Percentiles rank a stretch among this genome's conserved stretches.
Conservation (phyloP, 2,329 filamentous ascomycete species). For the Macrophomina tecta region DNA sequence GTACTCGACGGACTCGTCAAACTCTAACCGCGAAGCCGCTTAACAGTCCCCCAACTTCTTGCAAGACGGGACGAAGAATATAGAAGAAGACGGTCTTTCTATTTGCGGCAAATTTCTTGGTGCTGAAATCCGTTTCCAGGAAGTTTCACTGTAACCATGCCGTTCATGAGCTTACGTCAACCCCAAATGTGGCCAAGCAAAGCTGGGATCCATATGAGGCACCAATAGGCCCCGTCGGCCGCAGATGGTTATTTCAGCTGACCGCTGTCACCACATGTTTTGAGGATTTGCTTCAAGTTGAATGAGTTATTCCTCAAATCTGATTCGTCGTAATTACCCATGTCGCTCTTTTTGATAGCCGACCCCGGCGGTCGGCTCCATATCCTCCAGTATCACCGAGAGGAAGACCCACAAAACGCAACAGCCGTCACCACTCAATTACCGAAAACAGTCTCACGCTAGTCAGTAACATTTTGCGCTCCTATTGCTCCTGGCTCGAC, state of each 20-base stretch:
- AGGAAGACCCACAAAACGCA: background rate
- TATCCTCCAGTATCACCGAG: background rate
- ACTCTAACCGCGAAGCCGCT: background rate
- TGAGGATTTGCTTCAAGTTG: background rate
- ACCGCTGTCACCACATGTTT: background rate
- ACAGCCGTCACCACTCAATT: background rate
- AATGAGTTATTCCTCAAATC: background rate
- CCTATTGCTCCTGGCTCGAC: no score
- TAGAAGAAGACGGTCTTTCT: background rate
- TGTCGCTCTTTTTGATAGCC: background rate
- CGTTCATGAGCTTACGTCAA: background rate
- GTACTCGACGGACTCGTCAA: background rate
- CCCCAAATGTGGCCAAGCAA: background rate
- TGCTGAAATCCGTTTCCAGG: background rate
- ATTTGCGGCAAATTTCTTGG: background rate
- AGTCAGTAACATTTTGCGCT: background rate
- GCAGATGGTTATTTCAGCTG: background rate
- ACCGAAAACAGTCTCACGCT: background rate
- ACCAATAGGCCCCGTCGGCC: background rate
- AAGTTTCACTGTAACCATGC: background rate
- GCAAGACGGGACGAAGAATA: background rate
- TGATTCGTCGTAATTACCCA: background rate
- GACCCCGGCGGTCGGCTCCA: background rate
- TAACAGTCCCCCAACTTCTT: background rate
- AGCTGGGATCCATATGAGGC: background rate